Evolutionary conservation across 169 alveolate genomes (phyloP), one percentile per base, ranked within the genome.

Genomic region (Babesia gibsoni): DNA sequence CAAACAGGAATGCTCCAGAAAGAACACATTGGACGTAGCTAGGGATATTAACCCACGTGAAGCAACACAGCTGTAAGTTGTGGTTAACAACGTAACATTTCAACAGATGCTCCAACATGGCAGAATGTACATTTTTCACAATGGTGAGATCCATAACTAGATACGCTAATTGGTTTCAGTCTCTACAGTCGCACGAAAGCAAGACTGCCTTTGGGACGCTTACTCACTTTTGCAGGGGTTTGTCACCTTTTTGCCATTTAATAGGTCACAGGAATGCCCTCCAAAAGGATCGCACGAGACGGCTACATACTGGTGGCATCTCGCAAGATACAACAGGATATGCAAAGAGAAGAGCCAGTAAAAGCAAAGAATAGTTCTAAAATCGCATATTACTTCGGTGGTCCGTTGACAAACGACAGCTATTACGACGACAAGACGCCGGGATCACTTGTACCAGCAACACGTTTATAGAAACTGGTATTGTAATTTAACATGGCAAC

Each of bases 351-450:
- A n/a, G 57, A 27, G 2, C 54, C 30, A 27, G 18, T 54, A 0
- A 48, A 41, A 23, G 58, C 49, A 2, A 9, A 52, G 42, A 10
- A 14, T 27, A 37, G 46, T 27, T 57, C 53, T 20, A 42, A 56
- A 22, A 57, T 46, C 32, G 56, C 58, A 20, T 50, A 37, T 33
- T 73, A 73, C 66, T 73, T 45, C 46, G 84, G 84, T 0, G 84
- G 84, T 1, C 84, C 84, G n/a, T 42, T 73, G n/a, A 73, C 84
- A 29, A 59, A 66, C 68, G 84, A 73, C 50, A 69, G 46, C 45
- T 73, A 73, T 56, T 73, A 73, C 64, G 84, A 73, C 45, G 84
- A 73, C 39, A 65, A 59, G 69, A 64, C 67, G 22, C 70, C 75
- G 14, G 84, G 84, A 29, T 73, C 84, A 0, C 36, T 73, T 25